Evolutionary conservation across 1,284 basidiomycete species (phyloP).

Genomic region (Cutaneotrichosporon cavernicola): DNA sequence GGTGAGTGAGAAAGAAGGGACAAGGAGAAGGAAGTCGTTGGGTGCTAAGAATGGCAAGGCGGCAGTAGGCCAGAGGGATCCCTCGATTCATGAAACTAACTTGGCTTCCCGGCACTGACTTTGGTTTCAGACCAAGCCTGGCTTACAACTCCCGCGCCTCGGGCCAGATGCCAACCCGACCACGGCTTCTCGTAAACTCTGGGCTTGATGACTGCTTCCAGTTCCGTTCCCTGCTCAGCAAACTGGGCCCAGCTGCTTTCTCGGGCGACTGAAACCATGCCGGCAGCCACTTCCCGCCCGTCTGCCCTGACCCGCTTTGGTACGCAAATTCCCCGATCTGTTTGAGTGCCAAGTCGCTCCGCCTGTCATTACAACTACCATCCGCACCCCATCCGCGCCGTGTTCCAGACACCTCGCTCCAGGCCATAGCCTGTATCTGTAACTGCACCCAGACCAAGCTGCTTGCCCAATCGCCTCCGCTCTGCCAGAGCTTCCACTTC

Average conservation of each 20-base stretch:
- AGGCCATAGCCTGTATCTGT: too few relatives aligned
- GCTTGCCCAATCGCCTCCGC: not conserved
- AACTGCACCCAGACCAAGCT: not conserved
- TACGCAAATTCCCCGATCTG: too few relatives aligned
- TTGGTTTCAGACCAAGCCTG: not conserved
- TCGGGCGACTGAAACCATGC: too few relatives aligned
- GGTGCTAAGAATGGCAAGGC: not conserved
- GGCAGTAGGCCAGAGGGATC: not conserved
- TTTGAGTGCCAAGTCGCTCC: too few relatives aligned
- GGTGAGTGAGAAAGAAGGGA: not conserved
- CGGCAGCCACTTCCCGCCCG: too few relatives aligned
- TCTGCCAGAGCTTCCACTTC: not conserved
- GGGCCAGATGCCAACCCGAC: not conserved
- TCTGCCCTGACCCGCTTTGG: too few relatives aligned
- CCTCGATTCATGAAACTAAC: not conserved
- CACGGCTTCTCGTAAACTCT: not conserved
- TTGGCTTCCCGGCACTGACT: not conserved
- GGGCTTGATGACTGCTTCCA: not conserved
- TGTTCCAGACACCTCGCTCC: not conserved
- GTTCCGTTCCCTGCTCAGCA: too few relatives aligned
- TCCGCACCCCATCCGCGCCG: not conserved
- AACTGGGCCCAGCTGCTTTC: not conserved
- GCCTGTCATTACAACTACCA: not conserved
- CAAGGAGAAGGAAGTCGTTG: not conserved
- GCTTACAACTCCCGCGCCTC: not conserved